Evolutionary conservation across 2,329 filamentous ascomycete species (phyloP), one percentile per base, ranked within the genome.

Genomic region (Colletotrichum caudatum): DNA sequence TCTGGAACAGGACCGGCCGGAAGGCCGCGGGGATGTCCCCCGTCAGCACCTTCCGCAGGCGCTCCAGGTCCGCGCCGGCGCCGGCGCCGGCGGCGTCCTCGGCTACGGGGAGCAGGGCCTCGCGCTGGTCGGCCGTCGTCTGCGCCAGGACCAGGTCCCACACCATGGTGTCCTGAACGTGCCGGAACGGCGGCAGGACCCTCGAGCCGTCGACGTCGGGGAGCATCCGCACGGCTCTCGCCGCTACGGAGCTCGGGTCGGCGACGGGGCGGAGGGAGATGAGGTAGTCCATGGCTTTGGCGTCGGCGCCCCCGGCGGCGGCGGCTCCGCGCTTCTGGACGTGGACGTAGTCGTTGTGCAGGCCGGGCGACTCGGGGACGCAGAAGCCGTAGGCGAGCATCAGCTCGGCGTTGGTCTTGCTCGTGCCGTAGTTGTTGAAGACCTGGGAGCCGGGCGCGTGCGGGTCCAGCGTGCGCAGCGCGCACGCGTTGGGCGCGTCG

Each of bases 361-460:
- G 80, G 5, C 76, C 78, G 0, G 80, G 78, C 0, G 82, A 83
- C 64, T 84, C 81, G 1, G 86, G 84, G 0, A 91, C 77, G 73
- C 88, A 83, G 76, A 92, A 92, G 2, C 89, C 89, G 76, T 92
- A 92, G 0, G 86, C 89, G 2, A 92, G 81, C 1, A 92, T 83
- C 33, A 92, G 82, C 81, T 93, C 91, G 70, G 91, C 91, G 76
- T 94, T 94, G 8, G 91, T 93, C 80, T 93, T 93, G 77, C 83
- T 79, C 76, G 83, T 79, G 39, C 92, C 92, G 77, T 94, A 94
- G 78, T 93, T 94, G 82, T 93, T 93, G 76, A 85, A 91, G 33
- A 90, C 79, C 74, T 90, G 88, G 39, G 88, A 79, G 0, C 90
- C 89, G 0, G 88, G 66, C 11, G 18, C 26, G 62, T 66, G 66